These are phyloP conservation scores for Aquilaria sinensis DNA, from an alignment of 345 rosid species.

Conservation along the genomic window DNA sequence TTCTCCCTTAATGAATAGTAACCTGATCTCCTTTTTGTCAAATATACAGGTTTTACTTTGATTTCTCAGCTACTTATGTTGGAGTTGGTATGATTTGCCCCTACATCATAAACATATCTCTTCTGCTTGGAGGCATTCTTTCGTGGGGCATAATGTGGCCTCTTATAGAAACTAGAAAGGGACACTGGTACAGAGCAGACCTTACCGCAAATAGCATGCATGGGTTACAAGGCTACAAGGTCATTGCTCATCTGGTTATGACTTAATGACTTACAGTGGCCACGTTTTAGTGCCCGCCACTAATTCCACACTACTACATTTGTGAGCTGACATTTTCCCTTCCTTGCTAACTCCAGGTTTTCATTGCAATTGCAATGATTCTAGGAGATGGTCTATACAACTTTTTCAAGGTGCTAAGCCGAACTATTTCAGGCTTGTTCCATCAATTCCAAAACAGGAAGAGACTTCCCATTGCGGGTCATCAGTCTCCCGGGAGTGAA, in stretches of 20 bases:
- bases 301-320: not conserved
- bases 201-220: conserved; percentile 35
- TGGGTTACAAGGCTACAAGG: conserved; percentile 80
- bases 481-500: conserved; percentile 23
- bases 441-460: conserved; percentile 29
- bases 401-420: conserved; percentile 58
- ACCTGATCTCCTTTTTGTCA: conserved; percentile 7
- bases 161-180: conserved; percentile 50
- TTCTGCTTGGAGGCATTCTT: conserved; percentile 62
- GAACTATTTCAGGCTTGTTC: conserved; percentile 45
- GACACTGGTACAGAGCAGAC: conserved; percentile 50
- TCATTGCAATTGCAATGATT: conserved; percentile 74
- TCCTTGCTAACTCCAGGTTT: conserved; percentile 39
- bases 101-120: conserved; percentile 58
- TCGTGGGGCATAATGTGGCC: conserved; percentile 95
- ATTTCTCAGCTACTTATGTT: conserved; percentile 77
- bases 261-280: not conserved
- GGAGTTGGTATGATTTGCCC: conserved; percentile 95
- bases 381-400: conserved; percentile 82
- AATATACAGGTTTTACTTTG: conserved; percentile 68
- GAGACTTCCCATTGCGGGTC: conserved; percentile 34
- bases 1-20: not conserved
- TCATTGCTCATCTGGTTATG: conserved; percentile 5
- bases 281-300: not conserved
- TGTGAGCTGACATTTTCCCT: not conserved